Conservation (phyloP, 2,329 filamentous ascomycete species). For the Cladobotryum protrusum region DNA sequence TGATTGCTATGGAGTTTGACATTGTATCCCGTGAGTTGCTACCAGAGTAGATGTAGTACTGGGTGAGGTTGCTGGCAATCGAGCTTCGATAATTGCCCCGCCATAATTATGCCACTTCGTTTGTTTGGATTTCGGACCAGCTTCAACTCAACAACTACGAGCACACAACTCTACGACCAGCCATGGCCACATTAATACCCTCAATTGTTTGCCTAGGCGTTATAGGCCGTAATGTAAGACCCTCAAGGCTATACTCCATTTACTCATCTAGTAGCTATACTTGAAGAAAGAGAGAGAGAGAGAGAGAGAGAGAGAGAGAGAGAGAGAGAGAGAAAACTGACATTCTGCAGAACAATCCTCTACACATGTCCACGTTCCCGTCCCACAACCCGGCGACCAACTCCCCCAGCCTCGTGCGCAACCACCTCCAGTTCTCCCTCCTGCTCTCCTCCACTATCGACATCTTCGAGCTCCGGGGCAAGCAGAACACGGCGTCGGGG, state of each 20-base stretch:
- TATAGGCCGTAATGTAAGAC: constrained; percentile 78
- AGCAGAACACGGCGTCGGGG: constrained; percentile 64
- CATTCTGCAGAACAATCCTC: constrained; percentile 76
- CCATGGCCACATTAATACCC: constrained; percentile 58
- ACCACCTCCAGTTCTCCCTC: constrained; percentile 83
- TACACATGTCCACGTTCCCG: constrained; percentile 87
- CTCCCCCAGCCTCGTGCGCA: constrained; percentile 53
- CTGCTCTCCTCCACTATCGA: constrained; percentile 87
- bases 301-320: no score
- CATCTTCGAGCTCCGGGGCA: constrained; percentile 81
- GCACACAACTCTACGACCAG: background rate
- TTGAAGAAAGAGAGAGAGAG: background rate
- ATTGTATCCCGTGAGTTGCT: no score
- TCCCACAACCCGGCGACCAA: constrained; percentile 55
- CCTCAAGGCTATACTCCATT: background rate
- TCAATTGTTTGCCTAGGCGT: constrained; percentile 90
- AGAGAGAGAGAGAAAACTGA: no score
- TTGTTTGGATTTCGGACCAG: no score
- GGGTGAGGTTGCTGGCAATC: no score
- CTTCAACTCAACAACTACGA: no score
- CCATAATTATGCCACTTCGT: no score
- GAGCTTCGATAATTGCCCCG: no score
- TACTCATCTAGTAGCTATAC: no score
- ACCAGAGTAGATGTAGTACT: no score
- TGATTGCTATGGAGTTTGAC: no score